Percentiles rank a stretch among this genome's conserved stretches.
Conservation (phyloP, 2,329 filamentous ascomycete species). For the Alternaria postmessia region DNA sequence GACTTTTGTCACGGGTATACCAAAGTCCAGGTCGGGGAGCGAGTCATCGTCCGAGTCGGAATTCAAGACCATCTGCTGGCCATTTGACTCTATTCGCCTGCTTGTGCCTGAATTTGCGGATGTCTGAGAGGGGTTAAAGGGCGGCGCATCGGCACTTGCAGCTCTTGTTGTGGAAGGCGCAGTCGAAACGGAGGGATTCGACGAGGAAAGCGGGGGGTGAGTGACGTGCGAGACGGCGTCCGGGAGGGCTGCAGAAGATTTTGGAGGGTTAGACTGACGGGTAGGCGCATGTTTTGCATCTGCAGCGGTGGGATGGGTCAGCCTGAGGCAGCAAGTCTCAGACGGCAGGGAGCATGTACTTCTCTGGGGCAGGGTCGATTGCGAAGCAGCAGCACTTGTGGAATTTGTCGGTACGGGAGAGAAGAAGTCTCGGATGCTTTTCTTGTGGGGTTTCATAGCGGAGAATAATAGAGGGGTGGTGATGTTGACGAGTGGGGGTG, state of each 20-base stretch:
- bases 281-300: slow-evolving; percentile 11
- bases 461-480: background rate
- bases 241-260: background rate
- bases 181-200: slow-evolving; percentile 8
- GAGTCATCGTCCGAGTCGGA: slow-evolving; percentile 74
- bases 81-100: slow-evolving; percentile 64
- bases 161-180: slow-evolving; percentile 8
- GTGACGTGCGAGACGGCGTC: background rate
- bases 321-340: background rate
- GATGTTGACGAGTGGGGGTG: slow-evolving; percentile 3
- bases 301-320: slow-evolving; percentile 1
- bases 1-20: slow-evolving; percentile 18
- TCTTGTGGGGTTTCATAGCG: slow-evolving; percentile 33
- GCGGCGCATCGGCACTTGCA: slow-evolving; percentile 9
- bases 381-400: slow-evolving; percentile 17
- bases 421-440: slow-evolving; percentile 59
- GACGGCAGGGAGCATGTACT: slow-evolving; percentile 20
- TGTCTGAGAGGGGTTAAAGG: slow-evolving; percentile 35
- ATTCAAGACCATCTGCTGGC: slow-evolving; percentile 61
- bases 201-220: background rate
- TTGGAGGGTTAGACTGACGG: background rate
- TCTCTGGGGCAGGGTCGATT: slow-evolving; percentile 32
- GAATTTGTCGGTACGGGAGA: slow-evolving; percentile 46
- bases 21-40: slow-evolving; percentile 59
- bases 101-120: slow-evolving; percentile 46